Evolutionary conservation across 2,329 filamentous ascomycete species (phyloP), one percentile per base, ranked within the genome.

Genomic region (Didymella segeticola): DNA sequence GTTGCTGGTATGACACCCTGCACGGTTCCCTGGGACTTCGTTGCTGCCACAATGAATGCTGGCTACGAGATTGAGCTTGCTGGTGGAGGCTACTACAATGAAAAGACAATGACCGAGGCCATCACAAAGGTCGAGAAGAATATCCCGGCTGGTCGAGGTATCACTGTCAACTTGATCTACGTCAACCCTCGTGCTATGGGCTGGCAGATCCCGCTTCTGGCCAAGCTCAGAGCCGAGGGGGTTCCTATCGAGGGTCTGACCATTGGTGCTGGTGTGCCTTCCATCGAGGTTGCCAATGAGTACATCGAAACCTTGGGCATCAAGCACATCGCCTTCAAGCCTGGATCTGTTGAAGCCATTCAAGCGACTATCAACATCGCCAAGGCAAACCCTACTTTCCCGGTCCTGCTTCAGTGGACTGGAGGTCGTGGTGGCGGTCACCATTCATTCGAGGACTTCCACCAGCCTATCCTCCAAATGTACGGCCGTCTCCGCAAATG

Each of bases 261-360:
- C 29, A 78, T 81, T 39, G 79, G 79, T 59, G 79, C 77, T 29
- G 79, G 79, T 57, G 76, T 81, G 1, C 79, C 79, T 7, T 80
- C 78, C 6, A 75, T 78, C 25, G 78, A 80, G 19, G 73, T 80
- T 17, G 78, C 77, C 48, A 77, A 76, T 37, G 78, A 79, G 52
- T 81, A 80, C 61, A 80, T 81, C 43, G 63, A 74, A 77, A 98
- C 93, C 3, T 64, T 81, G 8, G 78, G 78, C 10, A 73, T 80
- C 46, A 77, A 77, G 66, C 77, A 80, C 61, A 80, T 81, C 49
- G 70, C 72, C 11, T 79, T 81, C 69, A 81, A 81, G 64, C 79
- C 79, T 15, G 78, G 78, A 30, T 80, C 78, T 1, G 67, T 73
- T 2, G 74, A 76, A 31, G 73, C 76, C 1, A 80, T 81, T 34